Percentiles rank a stretch among this genome's conserved stretches.
Conservation (phyloP, 2,329 filamentous ascomycete species). For the Aspergillus jensenii region DNA sequence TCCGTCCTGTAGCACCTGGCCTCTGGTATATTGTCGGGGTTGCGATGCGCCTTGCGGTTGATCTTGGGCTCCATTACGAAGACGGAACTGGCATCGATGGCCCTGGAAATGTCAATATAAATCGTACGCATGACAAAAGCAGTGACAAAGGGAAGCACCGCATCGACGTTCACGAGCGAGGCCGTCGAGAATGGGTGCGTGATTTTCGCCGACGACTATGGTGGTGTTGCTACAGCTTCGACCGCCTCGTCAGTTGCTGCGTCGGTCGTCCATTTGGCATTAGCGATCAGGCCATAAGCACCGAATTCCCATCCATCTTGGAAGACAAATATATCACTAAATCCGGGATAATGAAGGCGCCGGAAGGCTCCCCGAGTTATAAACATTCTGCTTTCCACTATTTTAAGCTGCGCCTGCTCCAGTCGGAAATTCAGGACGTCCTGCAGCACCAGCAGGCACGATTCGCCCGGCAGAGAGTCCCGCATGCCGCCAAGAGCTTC, state of each 20-base stretch:
- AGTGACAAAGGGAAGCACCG: constrained; percentile 31
- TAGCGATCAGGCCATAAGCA: constrained; percentile 94
- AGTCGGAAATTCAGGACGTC: constrained; percentile 94
- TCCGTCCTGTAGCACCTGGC: constrained; percentile 87
- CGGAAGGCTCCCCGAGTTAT: constrained; percentile 71
- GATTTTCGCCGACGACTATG: constrained; percentile 84
- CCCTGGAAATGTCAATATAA: constrained; percentile 36
- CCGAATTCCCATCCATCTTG: constrained; percentile 84
- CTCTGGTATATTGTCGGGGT: constrained; percentile 98
- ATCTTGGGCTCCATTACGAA: constrained; percentile 89
- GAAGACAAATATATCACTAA: constrained; percentile 88
- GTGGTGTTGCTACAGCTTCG: constrained; percentile 97
- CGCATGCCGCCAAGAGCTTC: constrained; percentile 66
- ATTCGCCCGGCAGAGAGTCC: constrained; percentile 65
- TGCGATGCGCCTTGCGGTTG: constrained; percentile 83
- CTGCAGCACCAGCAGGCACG: constrained; percentile 89
- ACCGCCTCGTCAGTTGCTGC: constrained; percentile 90
- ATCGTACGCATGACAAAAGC: constrained; percentile 11
- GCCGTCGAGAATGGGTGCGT: constrained; percentile 76
- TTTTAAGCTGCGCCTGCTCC: constrained; percentile 80
- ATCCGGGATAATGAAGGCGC: constrained; percentile 66
- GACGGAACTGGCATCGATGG: constrained; percentile 70
- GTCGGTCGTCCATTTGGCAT: constrained; percentile 92
- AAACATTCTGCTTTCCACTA: constrained; percentile 92
- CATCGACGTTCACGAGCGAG: constrained; percentile 57